These are phyloP conservation scores for Jackrogersella minutella DNA, from an alignment of 495 filamentous ascomycete genomes.

Conservation along the genomic window DNA sequence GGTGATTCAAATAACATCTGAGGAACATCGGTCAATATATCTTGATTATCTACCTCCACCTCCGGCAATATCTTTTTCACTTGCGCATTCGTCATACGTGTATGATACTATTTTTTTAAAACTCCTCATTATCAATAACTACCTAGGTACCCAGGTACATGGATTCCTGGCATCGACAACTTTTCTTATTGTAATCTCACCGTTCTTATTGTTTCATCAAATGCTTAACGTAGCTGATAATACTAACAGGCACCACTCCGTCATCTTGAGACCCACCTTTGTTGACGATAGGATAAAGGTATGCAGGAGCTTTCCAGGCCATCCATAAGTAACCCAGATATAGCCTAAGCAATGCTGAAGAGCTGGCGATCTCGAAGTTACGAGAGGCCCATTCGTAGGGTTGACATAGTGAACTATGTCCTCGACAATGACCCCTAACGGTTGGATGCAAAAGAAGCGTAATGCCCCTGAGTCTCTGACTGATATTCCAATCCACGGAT, in stretches of 20 bases:
- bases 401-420: conserved; percentile 10
- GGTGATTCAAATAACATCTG: too few species aligned
- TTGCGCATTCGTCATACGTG: too few species aligned
- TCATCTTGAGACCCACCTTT: neutral
- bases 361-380: neutral
- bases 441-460: conserved; percentile 17
- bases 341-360: conserved; percentile 9
- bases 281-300: conserved; percentile 22
- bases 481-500: neutral
- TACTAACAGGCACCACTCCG: conserved; percentile 18
- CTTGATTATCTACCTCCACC: too few species aligned
- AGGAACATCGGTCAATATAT: too few species aligned
- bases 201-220: too few species aligned
- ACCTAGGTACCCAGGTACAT: too few species aligned
- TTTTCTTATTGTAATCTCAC: too few species aligned
- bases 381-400: neutral
- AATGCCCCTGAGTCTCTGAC: conserved; percentile 17
- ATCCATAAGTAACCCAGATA: conserved; percentile 22
- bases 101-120: too few species aligned
- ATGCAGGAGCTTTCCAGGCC: conserved; percentile 21
- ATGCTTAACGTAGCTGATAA: conserved; percentile 4
- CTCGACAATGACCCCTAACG: conserved; percentile 13
- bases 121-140: too few species aligned
- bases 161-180: too few species aligned
- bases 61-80: too few species aligned